phyloP scores from a whole-genome alignment of 106 monocot genomes.

The Dendrobium officinale region DNA sequence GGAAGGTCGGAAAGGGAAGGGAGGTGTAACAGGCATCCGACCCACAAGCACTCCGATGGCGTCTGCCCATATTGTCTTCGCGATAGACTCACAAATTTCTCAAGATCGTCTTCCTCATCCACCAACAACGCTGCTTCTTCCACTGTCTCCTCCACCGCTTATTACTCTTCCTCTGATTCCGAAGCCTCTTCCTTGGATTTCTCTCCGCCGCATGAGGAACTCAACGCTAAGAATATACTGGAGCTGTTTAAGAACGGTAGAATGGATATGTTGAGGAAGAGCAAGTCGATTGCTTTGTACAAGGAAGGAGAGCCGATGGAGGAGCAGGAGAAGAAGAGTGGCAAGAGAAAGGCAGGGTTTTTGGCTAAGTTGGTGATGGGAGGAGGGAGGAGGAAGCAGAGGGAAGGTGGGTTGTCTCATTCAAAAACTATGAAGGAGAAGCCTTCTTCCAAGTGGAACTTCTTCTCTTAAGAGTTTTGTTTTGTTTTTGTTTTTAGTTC shows the following conservation, averaged over 20 bases:
- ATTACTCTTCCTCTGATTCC: neutral
- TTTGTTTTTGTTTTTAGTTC: no score
- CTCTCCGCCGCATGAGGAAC: neutral
- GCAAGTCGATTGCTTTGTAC: conserved; percentile 16
- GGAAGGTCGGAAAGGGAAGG: conserved; percentile 18
- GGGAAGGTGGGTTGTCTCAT: conserved; percentile 12
- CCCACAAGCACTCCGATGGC: conserved; percentile 41
- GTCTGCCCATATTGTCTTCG: conserved; percentile 54
- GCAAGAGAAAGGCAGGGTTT: neutral
- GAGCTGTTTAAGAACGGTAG: neutral
- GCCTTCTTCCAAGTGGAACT: conserved; percentile 24
- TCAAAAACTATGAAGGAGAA: conserved; percentile 55
- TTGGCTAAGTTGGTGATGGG: neutral
- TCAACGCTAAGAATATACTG: neutral
- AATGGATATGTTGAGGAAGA: conserved; percentile 16
- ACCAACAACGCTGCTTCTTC: conserved; percentile 8
- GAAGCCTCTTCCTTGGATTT: conserved; percentile 2
- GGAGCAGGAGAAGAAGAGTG: conserved; percentile 16
- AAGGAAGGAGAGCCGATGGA: neutral
- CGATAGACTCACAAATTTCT: conserved; percentile 31
- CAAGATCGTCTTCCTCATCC: conserved; percentile 35
- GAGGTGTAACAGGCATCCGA: conserved; percentile 48
- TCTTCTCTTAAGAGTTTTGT: conserved; percentile 1
- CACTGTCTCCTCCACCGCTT: neutral
- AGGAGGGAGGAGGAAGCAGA: conserved; percentile 9